These are phyloP conservation scores for Xanthoconium stramineum DNA, from an alignment of 768 basidiomycete species.

Conservation along the genomic window DNA sequence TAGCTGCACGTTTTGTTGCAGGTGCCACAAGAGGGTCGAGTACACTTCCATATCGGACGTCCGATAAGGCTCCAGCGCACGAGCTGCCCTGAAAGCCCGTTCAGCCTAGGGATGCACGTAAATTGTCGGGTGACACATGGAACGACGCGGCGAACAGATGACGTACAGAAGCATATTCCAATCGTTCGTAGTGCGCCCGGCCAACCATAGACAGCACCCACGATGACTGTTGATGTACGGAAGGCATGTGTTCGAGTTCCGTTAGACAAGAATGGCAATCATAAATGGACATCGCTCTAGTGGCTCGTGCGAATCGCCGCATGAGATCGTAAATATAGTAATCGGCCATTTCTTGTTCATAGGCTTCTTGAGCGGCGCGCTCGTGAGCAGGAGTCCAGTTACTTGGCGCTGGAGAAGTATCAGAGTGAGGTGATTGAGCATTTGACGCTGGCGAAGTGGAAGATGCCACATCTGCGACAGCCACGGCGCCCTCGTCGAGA, in stretches of 20 bases:
- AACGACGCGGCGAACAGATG: constrained; percentile 19
- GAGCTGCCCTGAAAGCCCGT: constrained; percentile 79
- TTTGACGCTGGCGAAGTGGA: constrained; percentile 60
- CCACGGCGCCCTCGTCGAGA: constrained; percentile 58
- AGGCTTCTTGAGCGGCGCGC: constrained; percentile 67
- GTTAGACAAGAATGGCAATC: constrained; percentile 71
- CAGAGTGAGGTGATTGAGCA: constrained; percentile 59
- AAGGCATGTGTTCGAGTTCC: constrained; percentile 74
- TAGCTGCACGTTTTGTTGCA: constrained; percentile 77
- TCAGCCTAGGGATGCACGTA: constrained; percentile 62
- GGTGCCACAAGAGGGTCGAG: constrained; percentile 94
- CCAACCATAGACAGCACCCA: constrained; percentile 83
- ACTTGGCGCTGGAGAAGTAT: constrained; percentile 60
- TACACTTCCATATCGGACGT: constrained; percentile 94
- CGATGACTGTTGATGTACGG: constrained; percentile 67
- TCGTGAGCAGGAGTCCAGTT: constrained; percentile 66
- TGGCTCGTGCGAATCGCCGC: constrained; percentile 77
- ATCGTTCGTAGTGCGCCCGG: constrained; percentile 84
- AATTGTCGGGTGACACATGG: constrained; percentile 1
- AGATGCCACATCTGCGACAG: constrained; percentile 47
- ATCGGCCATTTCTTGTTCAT: constrained; percentile 73
- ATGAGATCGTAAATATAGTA: constrained; percentile 79
- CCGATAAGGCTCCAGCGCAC: constrained; percentile 85
- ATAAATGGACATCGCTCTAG: constrained; percentile 70
- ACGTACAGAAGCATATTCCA: constrained; percentile 85